These are phyloP conservation scores for Parascedosporium putredinis DNA, from an alignment of 2,329 filamentous ascomycete genomes.

Conservation along the genomic window DNA sequence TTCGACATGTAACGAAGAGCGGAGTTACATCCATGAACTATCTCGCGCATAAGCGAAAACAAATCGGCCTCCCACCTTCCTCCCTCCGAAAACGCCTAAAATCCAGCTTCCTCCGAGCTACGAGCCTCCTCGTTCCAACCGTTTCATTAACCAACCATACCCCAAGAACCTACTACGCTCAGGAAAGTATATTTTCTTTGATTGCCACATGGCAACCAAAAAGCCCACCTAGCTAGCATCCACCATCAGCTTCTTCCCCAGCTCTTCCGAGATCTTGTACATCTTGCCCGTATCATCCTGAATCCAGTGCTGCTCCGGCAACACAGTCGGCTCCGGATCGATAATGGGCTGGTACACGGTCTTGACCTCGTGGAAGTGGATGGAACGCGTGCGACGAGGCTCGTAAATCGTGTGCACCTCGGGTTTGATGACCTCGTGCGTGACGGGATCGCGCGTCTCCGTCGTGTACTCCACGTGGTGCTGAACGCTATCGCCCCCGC, in stretches of 20 bases:
- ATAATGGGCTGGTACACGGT: conserved; percentile 16
- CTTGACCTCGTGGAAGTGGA: conserved; percentile 16
- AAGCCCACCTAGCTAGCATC: too few relatives aligned
- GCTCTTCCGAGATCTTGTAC: not conserved
- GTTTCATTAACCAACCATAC: too few relatives aligned
- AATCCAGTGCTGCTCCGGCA: not conserved
- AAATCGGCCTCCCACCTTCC: too few relatives aligned
- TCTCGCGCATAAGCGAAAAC: too few relatives aligned
- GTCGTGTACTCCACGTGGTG: conserved; percentile 13
- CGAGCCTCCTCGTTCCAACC: too few relatives aligned
- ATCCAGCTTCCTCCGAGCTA: too few relatives aligned
- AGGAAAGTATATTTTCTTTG: too few relatives aligned
- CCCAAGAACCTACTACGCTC: too few relatives aligned
- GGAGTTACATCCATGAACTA: too few relatives aligned
- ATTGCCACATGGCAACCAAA: too few relatives aligned
- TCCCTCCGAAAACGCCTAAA: too few relatives aligned
- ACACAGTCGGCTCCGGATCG: conserved; percentile 9
- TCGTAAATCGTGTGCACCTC: conserved; percentile 16
- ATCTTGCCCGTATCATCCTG: not conserved
- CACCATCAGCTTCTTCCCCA: not conserved
- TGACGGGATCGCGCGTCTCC: conserved; percentile 11
- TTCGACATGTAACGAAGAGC: too few relatives aligned
- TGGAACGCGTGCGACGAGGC: conserved; percentile 14
- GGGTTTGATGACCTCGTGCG: conserved; percentile 13
- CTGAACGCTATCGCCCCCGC: not conserved